Evolutionary conservation across 305 asterid genomes (phyloP), one percentile per base, ranked within the genome.

Genomic region (Fraxinus albicans): DNA sequence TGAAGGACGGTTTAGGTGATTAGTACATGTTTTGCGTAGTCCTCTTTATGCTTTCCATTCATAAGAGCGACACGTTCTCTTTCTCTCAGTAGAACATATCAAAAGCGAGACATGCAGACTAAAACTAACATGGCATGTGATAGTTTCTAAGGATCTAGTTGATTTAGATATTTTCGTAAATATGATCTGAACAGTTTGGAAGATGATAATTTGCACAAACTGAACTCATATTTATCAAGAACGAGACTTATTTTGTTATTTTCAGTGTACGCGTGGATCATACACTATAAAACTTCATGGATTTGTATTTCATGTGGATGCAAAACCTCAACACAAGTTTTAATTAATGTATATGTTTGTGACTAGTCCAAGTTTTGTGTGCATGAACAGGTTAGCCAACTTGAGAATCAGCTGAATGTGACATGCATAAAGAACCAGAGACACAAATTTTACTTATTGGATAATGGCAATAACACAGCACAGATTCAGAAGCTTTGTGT

Each of bases 351-450:
- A 44, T 3, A 3, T 10, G 21, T 15, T 50, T 50, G 21, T 4
- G 4, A 60, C 42, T n/a, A 15, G 27, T 82, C 47, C 0, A 33
- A 29, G 1, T 78, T 60, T 1, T 35, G 35, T 80, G 29, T 65
- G 21, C 7, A 2, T 84, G 79, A 58, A 58, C 97, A 95, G 98
- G 85, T 95, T 4, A 88, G 63, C 79, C 91, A 85, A 80, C 44
- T 73, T n/a, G 91, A 80, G 34, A 90, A 87, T 73, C 86, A 90
- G 72, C 44, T 92, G 84, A 89, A 83, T 80, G 75, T 96, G 92
- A 93, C 94, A 79, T 96, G 99, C 84, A 65, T 90, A 78, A 72
- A 82, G 25, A 94, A 88, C 87, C 84, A 88, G 35, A 92, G 79
- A 78, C 91, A 86, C 88, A 81, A 81, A 55, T 76, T 75, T 21